Evolutionary conservation across 2,329 filamentous ascomycete species (phyloP), one percentile per base, ranked within the genome.

Genomic region (Botrytis galanthina): DNA sequence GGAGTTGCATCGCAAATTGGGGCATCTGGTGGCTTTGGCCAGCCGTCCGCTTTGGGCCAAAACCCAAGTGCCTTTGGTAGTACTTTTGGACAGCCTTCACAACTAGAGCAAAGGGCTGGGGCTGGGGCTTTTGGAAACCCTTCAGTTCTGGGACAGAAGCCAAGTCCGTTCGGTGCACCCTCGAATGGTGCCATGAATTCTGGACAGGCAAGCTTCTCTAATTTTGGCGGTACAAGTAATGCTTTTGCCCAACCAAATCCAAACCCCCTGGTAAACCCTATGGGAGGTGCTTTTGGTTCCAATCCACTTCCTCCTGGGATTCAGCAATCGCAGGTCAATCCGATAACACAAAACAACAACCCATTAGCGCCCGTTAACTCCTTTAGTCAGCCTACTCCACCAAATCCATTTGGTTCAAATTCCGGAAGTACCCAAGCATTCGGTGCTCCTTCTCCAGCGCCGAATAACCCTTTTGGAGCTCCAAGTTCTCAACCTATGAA

Each of bases 301-400:
- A 69, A 72, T 9, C 39, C 71, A 26, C 62, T 69, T 48, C 51
- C 51, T 48, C 62, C 71, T n/a, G 71, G 48, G 39, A 60, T 61
- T 5, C 62, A 72, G 16, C 62, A 69, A 39, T 39, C 71, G 10
- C 62, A 72, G 42, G 48, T 20, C 22, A 68, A 69, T 39, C 51
- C 63, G 18, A 54, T 69, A 4, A 14, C 51, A 12, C 71, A 72
- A 60, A 60, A 60, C 14, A 57, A 32, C 7, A 72, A 72, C 35
- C 63, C 63, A 26, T 68, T 72, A n/a, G 73, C 76, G n/a, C 66
- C 67, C 54, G 63, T 29, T 8, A 67, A 72, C 29, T 32, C 63
- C 5, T 85, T 85, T 75, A 82, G 83, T 29, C 81, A 83, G 74
- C 79, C 80, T 59, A 81, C 86, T 3, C 88, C 82, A 66, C 78